Evolutionary conservation across 2,329 filamentous ascomycete species (phyloP).

Genomic region (Reticulascus tulasneorum): DNA sequence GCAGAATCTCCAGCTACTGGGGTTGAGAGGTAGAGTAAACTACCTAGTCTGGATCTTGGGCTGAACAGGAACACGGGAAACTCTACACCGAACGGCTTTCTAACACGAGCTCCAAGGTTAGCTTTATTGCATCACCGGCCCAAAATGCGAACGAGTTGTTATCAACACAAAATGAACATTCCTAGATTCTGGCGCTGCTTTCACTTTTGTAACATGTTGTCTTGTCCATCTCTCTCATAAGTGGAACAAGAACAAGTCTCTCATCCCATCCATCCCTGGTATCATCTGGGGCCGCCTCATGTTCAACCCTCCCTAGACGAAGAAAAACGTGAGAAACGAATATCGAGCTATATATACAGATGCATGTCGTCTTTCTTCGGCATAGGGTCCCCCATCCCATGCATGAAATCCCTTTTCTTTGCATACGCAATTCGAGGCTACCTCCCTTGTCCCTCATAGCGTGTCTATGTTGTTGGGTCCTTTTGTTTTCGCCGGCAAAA

Average conservation of each 20-base stretch:
- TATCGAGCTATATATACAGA: constrained; percentile 17
- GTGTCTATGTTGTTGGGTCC: constrained; percentile 11
- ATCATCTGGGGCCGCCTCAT: constrained; percentile 16
- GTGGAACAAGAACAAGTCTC: constrained; percentile 4
- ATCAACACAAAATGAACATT: constrained; percentile 11
- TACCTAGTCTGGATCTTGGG: too few species aligned
- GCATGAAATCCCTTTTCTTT: constrained; percentile 11
- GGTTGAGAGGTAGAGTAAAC: too few species aligned
- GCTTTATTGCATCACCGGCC: too few species aligned
- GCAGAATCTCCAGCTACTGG: too few species aligned
- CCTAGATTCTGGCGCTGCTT: constrained; percentile 9
- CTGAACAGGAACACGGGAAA: too few species aligned
- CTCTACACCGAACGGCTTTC: too few species aligned
- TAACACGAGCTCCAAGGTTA: too few species aligned
- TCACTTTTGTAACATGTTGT: constrained; percentile 4
- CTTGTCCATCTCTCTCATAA: constrained; percentile 1
- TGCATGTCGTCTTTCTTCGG: constrained; percentile 15
- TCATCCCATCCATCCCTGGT: constrained; percentile 12
- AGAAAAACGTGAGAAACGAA: constrained; percentile 14
- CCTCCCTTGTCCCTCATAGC: constrained; percentile 9
- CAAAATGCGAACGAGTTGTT: too few species aligned
- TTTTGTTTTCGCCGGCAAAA: constrained; percentile 9
- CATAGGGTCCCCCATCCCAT: constrained; percentile 11
- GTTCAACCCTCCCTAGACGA: constrained; percentile 9
- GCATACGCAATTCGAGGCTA: constrained; percentile 5